Conservation (phyloP, 2,329 filamentous ascomycete species). For the Xylariaceae sp. region DNA sequence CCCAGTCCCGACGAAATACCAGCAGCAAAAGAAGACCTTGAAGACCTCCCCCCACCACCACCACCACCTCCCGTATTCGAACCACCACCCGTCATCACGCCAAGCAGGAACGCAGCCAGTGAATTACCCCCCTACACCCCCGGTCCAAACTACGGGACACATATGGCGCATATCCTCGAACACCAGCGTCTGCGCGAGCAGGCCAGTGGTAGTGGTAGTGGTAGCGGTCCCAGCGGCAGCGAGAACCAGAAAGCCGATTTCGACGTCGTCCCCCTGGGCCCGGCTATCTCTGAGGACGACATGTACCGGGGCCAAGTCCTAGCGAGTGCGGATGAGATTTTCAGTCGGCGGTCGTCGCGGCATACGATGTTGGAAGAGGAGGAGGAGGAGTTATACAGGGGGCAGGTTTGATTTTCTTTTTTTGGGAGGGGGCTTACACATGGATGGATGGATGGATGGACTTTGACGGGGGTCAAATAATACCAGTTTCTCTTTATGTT, state of each 20-base stretch:
- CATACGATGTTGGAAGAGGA: background rate
- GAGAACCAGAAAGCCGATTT: constrained; percentile 5
- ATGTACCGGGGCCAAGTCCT: constrained; percentile 15
- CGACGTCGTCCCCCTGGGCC: constrained; percentile 14
- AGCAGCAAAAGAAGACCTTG: too few relatives aligned
- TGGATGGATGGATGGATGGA: too few relatives aligned
- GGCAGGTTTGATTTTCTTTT: background rate
- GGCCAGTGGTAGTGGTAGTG: too few relatives aligned
- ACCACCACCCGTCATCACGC: background rate
- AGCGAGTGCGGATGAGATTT: constrained; percentile 1
- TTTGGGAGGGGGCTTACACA: too few relatives aligned
- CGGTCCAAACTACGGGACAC: constrained; percentile 12
- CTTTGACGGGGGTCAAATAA: background rate
- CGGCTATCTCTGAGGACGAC: constrained; percentile 15
- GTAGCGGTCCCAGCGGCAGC: background rate
- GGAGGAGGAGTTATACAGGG: background rate
- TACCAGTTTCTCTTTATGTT: background rate
- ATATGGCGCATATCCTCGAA: constrained; percentile 2
- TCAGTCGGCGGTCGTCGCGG: too few relatives aligned
- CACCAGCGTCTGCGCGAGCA: background rate
- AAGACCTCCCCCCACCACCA: too few relatives aligned
- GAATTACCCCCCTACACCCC: constrained; percentile 16
- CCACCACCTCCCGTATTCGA: too few relatives aligned
- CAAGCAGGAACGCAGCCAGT: background rate
- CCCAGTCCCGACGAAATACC: too few relatives aligned